Base-by-base conservation (phyloP, 768 basidiomycete species). In the Leccinum longicurvipes region DNA sequence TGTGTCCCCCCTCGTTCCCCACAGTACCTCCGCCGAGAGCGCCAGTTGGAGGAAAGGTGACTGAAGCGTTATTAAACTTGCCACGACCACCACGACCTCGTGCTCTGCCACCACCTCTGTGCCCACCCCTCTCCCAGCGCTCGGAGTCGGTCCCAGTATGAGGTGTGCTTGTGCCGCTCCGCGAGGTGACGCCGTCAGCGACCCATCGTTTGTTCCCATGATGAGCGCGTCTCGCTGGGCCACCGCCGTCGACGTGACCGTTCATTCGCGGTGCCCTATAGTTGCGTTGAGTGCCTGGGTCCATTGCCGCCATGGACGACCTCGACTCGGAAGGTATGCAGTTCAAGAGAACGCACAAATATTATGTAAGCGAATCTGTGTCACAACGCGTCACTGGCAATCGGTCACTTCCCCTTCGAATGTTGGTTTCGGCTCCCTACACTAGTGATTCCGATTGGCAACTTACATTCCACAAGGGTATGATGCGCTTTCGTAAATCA, bases 171-270 rank as follows among this genome's bases (percentile, higher is more conserved):
- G 66, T 60, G 24, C 72, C 64, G 49, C 66, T 72, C 56, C 74
- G 68, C 29, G 73, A 72, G 25, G 58, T 42, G 52, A 67, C 66
- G 47, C 68, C 69, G 46, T 73, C 72, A 7, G 83, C 77, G 10
- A 80, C 74, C 86, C 86, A 87, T 55, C 83, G 82, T 59, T 78
- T 85, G 73, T 87, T 87, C 51, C 79, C 74, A 6, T 74, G 76
- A 36, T 69, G 70, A n/a, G 65, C 53, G 34, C 72, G 67, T 29
- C 74, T 66, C 12, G 64, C 61, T 34, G 45, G 15, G 29, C 51
- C 57, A 31, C 53, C 56, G 17, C 47, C 57, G 8, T 71, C 71
- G 41, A 56, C 9, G 4, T 61, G 62, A 14, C 65, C 67, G 3
- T 62, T 70, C 10, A 55, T 46, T 48, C 62, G 69, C 3, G 41